phyloP scores from a whole-genome alignment of 352 stramenopile species.

The Globisporangium sylvaticum region DNA sequence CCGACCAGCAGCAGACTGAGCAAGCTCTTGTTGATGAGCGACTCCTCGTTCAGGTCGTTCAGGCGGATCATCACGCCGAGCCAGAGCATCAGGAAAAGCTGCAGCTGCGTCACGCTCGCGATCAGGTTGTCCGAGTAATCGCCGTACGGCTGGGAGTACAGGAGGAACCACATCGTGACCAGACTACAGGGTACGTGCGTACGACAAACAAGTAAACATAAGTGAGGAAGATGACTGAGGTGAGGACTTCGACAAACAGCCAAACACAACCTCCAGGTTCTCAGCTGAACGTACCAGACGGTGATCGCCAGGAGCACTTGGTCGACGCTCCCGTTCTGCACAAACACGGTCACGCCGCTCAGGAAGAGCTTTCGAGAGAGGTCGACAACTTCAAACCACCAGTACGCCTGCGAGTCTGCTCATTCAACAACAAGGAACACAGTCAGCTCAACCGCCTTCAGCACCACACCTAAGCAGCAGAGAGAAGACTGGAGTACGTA shows the following conservation, averaged over 20 bases:
- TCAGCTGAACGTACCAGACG: slow-evolving; percentile 40
- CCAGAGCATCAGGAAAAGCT: slow-evolving; percentile 82
- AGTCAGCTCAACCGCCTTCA: neutral
- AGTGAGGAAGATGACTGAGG: neutral
- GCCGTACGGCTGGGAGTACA: slow-evolving; percentile 75
- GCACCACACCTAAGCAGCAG: neutral
- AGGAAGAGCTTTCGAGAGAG: slow-evolving; percentile 75
- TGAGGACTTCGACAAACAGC: neutral
- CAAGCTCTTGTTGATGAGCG: slow-evolving; percentile 58
- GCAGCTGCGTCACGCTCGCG: slow-evolving; percentile 66
- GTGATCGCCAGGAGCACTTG: slow-evolving; percentile 60
- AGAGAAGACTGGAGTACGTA: slow-evolving; percentile 17
- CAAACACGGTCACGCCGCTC: slow-evolving; percentile 69
- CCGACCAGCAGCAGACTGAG: slow-evolving; percentile 62
- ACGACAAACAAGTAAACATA: neutral
- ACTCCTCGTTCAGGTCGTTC: slow-evolving; percentile 55
- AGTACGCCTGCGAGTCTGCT: slow-evolving; percentile 56
- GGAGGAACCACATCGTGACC: slow-evolving; percentile 71
- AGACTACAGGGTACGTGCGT: slow-evolving; percentile 22
- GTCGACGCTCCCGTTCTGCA: slow-evolving; percentile 63
- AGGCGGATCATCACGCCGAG: slow-evolving; percentile 73
- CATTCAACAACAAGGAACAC: neutral
- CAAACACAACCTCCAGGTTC: too few species aligned
- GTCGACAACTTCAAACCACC: slow-evolving; percentile 83
- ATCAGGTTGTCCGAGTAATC: slow-evolving; percentile 71